Evolutionary conservation across 306 rosid species (phyloP).

Genomic region (Elaeagnus macrophylla): DNA sequence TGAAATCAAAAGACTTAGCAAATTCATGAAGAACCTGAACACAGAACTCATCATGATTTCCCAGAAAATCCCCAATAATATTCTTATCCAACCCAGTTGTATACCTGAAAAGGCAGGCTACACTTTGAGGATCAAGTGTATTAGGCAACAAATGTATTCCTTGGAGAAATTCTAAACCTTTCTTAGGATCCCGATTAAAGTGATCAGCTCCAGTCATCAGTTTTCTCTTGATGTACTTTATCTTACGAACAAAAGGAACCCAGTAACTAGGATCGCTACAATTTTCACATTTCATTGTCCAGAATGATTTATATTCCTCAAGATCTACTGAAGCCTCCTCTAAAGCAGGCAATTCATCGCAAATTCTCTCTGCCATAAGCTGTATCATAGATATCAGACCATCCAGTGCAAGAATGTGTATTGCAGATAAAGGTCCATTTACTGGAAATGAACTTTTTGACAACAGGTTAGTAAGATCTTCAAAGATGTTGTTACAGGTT

Average conservation of each 20-base stretch:
- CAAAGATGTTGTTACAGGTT: conserved; percentile 93
- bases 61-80: conserved; percentile 96
- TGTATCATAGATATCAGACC: conserved; percentile 91
- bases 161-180: conserved; percentile 96
- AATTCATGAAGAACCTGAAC: conserved; percentile 99
- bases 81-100: conserved; percentile 98
- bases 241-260: conserved; percentile 86
- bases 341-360: conserved; percentile 56
- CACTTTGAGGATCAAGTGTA: conserved; percentile 98
- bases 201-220: conserved; percentile 99
- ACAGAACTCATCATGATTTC: conserved; percentile 95
- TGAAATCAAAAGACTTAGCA: conserved; percentile 97
- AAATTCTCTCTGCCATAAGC: conserved; percentile 93
- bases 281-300: conserved; percentile 95
- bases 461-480: conserved; percentile 79
- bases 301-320: conserved; percentile 85
- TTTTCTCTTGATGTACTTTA: conserved; percentile 86
- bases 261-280: conserved; percentile 77
- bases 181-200: conserved; percentile 97
- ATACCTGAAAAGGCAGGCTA: conserved; percentile 96
- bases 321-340: conserved; percentile 56
- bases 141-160: conserved; percentile 95
- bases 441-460: conserved; percentile 91
- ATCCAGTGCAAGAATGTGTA: conserved; percentile 87
- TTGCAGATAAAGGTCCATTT: conserved; percentile 72